phyloP scores from a whole-genome alignment of 2,329 filamentous ascomycete species.

The Verticillium dahliae region DNA sequence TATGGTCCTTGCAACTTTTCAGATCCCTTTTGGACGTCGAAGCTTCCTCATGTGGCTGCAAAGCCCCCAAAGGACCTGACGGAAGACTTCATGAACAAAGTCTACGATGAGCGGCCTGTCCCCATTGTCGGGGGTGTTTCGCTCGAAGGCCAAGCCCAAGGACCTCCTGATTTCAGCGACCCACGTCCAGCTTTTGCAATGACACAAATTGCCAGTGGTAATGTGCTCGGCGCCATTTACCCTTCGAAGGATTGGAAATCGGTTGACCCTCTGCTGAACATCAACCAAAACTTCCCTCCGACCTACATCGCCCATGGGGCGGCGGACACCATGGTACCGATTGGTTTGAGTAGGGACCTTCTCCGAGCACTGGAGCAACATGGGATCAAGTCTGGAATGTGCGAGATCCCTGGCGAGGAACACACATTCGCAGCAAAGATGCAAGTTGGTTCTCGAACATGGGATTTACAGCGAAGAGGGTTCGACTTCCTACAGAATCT shows the following conservation, averaged over 20 bases:
- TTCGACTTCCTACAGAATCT: slow-evolving; percentile 32
- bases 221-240: slow-evolving; percentile 25
- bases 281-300: slow-evolving; percentile 23
- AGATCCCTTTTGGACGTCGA: slow-evolving; percentile 26
- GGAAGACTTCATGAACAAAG: slow-evolving; percentile 21
- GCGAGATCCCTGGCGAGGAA: slow-evolving; percentile 30
- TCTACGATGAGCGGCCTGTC: slow-evolving; percentile 27
- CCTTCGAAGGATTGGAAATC: slow-evolving; percentile 16
- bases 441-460: slow-evolving; percentile 26
- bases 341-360: slow-evolving; percentile 24
- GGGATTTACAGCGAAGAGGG: slow-evolving; percentile 27
- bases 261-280: slow-evolving; percentile 26
- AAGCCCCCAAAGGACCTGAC: slow-evolving; percentile 19
- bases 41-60: slow-evolving; percentile 20
- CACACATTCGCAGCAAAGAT: slow-evolving; percentile 36
- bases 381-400: slow-evolving; percentile 26
- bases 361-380: slow-evolving; percentile 15
- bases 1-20: slow-evolving; percentile 33
- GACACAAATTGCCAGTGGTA: slow-evolving; percentile 32
- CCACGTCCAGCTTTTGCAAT: slow-evolving; percentile 31
- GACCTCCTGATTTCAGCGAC: slow-evolving; percentile 25
- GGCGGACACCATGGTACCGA: slow-evolving; percentile 30
- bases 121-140: slow-evolving; percentile 30
- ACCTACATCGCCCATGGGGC: slow-evolving; percentile 34
- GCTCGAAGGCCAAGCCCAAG: slow-evolving; percentile 29